Evolutionary conservation across 1,284 basidiomycete genomes (phyloP).

Genomic region (Wallemia ichthyophaga): DNA sequence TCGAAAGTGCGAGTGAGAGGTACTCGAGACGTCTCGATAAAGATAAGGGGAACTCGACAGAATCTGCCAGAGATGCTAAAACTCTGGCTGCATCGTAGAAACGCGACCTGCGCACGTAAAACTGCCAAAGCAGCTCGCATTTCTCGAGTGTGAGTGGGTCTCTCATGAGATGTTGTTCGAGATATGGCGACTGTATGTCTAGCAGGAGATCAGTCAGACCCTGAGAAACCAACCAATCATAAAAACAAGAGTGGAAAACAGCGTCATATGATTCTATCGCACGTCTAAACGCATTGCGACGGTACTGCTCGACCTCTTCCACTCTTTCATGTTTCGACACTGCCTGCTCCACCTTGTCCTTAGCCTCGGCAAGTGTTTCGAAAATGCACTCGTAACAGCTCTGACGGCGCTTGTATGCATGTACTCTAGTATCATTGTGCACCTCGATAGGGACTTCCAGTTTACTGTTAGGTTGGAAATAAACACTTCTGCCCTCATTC

Average conservation of each 20-base stretch:
- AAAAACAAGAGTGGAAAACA: slow-evolving; percentile 76
- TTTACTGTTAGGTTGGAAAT: background rate
- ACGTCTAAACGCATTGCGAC: slow-evolving; percentile 42
- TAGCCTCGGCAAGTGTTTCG: slow-evolving; percentile 49
- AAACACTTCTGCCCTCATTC: slow-evolving; percentile 22
- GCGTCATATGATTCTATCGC: slow-evolving; percentile 61
- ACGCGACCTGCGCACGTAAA: slow-evolving; percentile 69
- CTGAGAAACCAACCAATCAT: slow-evolving; percentile 65
- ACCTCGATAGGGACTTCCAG: slow-evolving; percentile 16
- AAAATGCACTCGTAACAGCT: slow-evolving; percentile 56
- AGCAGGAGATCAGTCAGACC: slow-evolving; percentile 62
- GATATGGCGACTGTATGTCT: slow-evolving; percentile 52
- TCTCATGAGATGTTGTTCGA: slow-evolving; percentile 59
- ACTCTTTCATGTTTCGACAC: slow-evolving; percentile 7
- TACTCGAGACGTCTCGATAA: slow-evolving; percentile 53
- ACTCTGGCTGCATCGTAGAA: slow-evolving; percentile 62
- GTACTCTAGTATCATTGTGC: slow-evolving; percentile 27
- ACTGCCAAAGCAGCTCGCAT: slow-evolving; percentile 81
- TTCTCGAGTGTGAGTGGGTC: slow-evolving; percentile 53
- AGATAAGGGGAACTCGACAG: slow-evolving; percentile 23
- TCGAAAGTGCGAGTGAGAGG: slow-evolving; percentile 70
- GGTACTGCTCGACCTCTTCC: slow-evolving; percentile 32
- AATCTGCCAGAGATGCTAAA: slow-evolving; percentile 54
- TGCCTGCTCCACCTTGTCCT: slow-evolving; percentile 21
- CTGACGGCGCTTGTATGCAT: slow-evolving; percentile 29